Evolutionary conservation across 495 filamentous ascomycete genomes (phyloP).

Genomic region (Stereocaulon alpinum): DNA sequence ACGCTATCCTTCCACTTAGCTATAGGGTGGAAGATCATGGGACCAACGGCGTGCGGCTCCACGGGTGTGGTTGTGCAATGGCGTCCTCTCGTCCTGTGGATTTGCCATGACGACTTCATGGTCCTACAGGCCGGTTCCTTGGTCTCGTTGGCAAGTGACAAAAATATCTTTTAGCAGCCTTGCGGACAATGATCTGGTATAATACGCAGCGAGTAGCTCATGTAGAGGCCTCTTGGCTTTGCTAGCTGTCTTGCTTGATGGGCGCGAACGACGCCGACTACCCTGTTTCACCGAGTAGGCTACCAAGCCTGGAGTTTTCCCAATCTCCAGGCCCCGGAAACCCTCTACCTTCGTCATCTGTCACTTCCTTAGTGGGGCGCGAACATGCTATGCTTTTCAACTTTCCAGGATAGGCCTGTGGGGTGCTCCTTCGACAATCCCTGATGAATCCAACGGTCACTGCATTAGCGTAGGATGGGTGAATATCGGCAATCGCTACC

Average conservation of each 20-base stretch:
- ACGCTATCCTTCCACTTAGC: conserved; percentile 3
- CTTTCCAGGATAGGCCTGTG: too few relatives aligned
- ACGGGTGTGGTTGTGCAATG: background rate
- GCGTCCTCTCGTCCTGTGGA: background rate
- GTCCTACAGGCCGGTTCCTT: background rate
- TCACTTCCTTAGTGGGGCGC: too few relatives aligned
- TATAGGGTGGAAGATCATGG: background rate
- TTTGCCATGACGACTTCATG: background rate
- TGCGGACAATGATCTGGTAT: background rate
- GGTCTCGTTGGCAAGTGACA: background rate
- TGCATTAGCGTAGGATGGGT: too few relatives aligned
- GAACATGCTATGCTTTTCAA: too few relatives aligned
- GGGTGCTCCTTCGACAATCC: too few relatives aligned
- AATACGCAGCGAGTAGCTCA: background rate
- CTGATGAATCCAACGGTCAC: too few relatives aligned
- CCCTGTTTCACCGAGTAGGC: background rate
- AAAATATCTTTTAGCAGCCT: background rate
- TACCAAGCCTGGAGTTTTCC: background rate
- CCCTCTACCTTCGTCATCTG: background rate
- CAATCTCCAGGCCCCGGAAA: background rate
- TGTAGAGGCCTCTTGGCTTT: background rate
- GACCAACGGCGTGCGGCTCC: conserved; percentile 1
- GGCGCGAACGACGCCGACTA: conserved; percentile 1
- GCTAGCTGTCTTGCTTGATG: background rate
- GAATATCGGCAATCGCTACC: too few relatives aligned